Evolutionary conservation across 1,139 yeast genomes (phyloP), one percentile per base, ranked within the genome.

Genomic region (Debaryomycetaceae sp.): DNA sequence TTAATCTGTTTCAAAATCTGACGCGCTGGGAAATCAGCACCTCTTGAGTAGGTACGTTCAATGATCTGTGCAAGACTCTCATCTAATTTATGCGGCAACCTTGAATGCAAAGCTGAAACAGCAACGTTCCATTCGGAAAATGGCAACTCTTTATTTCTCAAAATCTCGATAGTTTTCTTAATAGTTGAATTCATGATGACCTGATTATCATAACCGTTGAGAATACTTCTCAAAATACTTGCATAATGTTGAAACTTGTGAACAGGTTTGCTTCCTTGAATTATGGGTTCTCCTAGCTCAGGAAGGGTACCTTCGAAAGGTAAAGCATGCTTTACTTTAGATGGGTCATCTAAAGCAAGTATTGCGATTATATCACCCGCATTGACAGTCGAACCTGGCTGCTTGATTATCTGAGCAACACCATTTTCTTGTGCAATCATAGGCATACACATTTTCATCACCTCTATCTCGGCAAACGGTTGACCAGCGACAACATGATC

Each of bases 341-440:
- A 83, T 46, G 98, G 98, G 62, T 92, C 98, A 61, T 94, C 98
- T 46, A 92, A 75, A 24, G 97, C 84, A 52, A 92, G 75, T 47
- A 92, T 92, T 26, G 98, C 98, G 59, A 92, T 79, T 48, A 94
- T 91, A 59, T 92, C 98, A 67, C 98, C 98, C 37, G 98, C 97
- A 55, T 81, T 81, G 45, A 92, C 85, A 31, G 96, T 88, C 8
- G 97, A 84, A 43, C 99, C 99, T n/a, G 98, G 98, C 67, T 94
- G 98, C 65, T 92, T 91, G 59, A 92, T 81, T 40, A 89, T 74
- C 70, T 92, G 97, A 38, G 91, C 89, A 45, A 79, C 73, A 75
- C 99, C 99, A 57, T 87, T 84, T 64, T 91, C 98, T 63, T 82
- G 88, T 28, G 97, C 92, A 56, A 88, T 73, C 57, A 91, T 75